Percentiles rank a stretch among this genome's conserved stretches.
Evolutionary conservation across 192 early-diverging fungal species (phyloP).

Genomic region (Rhizoclosmatium globosum): DNA sequence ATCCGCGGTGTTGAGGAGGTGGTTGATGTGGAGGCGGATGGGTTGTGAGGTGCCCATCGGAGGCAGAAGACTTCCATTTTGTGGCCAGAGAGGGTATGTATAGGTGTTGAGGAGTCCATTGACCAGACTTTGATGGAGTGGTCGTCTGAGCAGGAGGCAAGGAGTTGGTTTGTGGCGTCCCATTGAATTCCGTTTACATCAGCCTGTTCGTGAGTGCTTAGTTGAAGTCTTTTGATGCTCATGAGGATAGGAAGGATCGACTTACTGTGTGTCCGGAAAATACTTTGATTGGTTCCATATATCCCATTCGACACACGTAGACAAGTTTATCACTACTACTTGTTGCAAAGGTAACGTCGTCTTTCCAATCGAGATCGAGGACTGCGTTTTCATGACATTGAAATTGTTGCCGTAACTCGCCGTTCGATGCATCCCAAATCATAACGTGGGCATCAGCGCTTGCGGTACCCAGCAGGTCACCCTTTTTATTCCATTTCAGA

Average conservation of each 20-base stretch:
- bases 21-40: slow-evolving; percentile 53
- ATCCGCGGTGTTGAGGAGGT: neutral
- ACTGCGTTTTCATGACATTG: slow-evolving; percentile 65
- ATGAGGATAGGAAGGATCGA: neutral
- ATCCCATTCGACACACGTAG: slow-evolving; percentile 80
- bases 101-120: slow-evolving; percentile 55
- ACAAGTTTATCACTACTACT: slow-evolving; percentile 84
- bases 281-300: slow-evolving; percentile 70
- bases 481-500: slow-evolving; percentile 86
- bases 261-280: slow-evolving; percentile 77
- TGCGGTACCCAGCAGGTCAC: slow-evolving; percentile 76
- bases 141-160: slow-evolving; percentile 86
- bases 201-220: slow-evolving; percentile 45
- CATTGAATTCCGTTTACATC: slow-evolving; percentile 82
- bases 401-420: slow-evolving; percentile 77
- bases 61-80: slow-evolving; percentile 79
- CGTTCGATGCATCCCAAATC: slow-evolving; percentile 85
- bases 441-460: slow-evolving; percentile 82
- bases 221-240: neutral
- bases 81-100: slow-evolving; percentile 70
- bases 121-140: slow-evolving; percentile 79
- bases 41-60: slow-evolving; percentile 82
- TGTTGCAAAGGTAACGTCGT: slow-evolving; percentile 90
- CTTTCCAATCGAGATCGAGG: slow-evolving; percentile 92
- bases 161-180: slow-evolving; percentile 68